A percentile compares a stretch with the other conserved stretches of the same genome.
phyloP scores from a whole-genome alignment of 306 rosid genomes.

The Cucurbita pepo region DNA sequence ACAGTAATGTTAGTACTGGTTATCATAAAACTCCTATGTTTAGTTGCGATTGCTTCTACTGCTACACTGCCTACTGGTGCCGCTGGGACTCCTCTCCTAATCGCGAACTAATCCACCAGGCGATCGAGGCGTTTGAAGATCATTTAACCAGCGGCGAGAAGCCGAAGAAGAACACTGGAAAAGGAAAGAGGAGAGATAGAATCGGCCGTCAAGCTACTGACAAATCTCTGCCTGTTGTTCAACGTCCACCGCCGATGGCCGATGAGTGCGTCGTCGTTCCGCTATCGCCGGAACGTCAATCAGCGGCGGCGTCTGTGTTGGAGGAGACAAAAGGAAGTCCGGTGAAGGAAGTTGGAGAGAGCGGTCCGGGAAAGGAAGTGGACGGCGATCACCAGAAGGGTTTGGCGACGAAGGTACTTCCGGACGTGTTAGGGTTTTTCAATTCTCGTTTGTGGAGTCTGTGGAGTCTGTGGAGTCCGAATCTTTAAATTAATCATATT shows the following conservation, averaged over 20 bases:
- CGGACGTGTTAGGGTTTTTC: slow-evolving; percentile 55
- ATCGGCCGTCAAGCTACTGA: slow-evolving; percentile 6
- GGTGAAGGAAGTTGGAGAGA: neutral
- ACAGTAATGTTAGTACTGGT: neutral
- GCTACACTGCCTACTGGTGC: slow-evolving; percentile 49
- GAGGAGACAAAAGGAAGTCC: neutral
- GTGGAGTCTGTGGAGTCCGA: slow-evolving; percentile 66
- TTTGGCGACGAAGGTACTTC: slow-evolving; percentile 46
- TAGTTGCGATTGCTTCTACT: slow-evolving; percentile 46
- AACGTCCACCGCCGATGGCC: neutral
- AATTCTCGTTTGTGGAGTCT: slow-evolving; percentile 59
- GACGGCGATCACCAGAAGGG: slow-evolving; percentile 26
- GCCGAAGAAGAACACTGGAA: slow-evolving; percentile 16
- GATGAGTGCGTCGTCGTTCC: neutral
- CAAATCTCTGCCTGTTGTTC: neutral
- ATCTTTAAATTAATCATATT: slow-evolving; percentile 15
- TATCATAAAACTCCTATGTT: slow-evolving; percentile 26
- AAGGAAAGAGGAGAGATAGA: slow-evolving; percentile 22
- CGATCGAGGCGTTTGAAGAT: slow-evolving; percentile 55
- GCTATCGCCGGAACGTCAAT: neutral
- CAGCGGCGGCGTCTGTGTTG: neutral
- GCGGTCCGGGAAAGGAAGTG: slow-evolving; percentile 2
- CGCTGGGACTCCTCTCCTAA: slow-evolving; percentile 50
- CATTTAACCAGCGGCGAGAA: slow-evolving; percentile 26
- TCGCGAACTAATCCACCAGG: slow-evolving; percentile 48